Evolutionary conservation across 192 early-diverging fungal genomes (phyloP).

Genomic region (Mortierella antarctica): DNA sequence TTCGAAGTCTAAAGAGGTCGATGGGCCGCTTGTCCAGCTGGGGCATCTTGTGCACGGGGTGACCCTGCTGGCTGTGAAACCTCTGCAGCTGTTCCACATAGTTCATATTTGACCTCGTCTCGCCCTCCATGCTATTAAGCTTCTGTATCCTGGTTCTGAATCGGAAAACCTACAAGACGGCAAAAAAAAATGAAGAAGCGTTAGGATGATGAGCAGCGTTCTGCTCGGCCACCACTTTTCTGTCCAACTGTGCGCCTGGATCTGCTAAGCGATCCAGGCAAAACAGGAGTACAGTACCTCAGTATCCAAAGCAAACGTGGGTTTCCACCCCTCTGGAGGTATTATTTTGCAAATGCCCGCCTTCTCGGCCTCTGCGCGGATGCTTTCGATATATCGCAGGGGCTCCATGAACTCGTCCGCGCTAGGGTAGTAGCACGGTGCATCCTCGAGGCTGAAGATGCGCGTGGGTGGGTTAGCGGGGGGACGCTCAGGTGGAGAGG

Average conservation of each 20-base stretch:
- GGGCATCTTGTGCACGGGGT: conserved; percentile 79
- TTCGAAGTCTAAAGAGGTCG: conserved; percentile 84
- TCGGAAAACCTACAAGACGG: conserved; percentile 75
- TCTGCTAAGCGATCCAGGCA: not conserved
- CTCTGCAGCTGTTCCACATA: conserved; percentile 92
- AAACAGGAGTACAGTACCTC: conserved; percentile 54
- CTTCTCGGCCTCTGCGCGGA: conserved; percentile 78
- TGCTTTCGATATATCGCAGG: conserved; percentile 85
- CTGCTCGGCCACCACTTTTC: too few relatives aligned
- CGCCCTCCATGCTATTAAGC: conserved; percentile 93
- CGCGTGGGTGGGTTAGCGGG: conserved; percentile 25
- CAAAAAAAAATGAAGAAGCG: conserved; percentile 1
- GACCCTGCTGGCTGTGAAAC: conserved; percentile 86
- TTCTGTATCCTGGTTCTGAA: conserved; percentile 92
- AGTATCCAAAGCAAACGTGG: conserved; percentile 85
- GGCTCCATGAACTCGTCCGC: conserved; percentile 87
- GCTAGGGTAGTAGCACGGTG: conserved; percentile 86
- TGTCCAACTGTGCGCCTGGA: too few relatives aligned
- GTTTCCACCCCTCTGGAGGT: conserved; percentile 88
- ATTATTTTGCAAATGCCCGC: conserved; percentile 94
- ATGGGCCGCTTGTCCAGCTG: conserved; percentile 88
- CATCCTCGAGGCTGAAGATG: conserved; percentile 79
- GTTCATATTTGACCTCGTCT: conserved; percentile 84
- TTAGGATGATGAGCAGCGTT: too few relatives aligned
- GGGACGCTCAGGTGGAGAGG: conserved; percentile 22